Evolutionary conservation across 805 yeast species (phyloP), one percentile per base, ranked within the genome.

Genomic region (Candida ficus): DNA sequence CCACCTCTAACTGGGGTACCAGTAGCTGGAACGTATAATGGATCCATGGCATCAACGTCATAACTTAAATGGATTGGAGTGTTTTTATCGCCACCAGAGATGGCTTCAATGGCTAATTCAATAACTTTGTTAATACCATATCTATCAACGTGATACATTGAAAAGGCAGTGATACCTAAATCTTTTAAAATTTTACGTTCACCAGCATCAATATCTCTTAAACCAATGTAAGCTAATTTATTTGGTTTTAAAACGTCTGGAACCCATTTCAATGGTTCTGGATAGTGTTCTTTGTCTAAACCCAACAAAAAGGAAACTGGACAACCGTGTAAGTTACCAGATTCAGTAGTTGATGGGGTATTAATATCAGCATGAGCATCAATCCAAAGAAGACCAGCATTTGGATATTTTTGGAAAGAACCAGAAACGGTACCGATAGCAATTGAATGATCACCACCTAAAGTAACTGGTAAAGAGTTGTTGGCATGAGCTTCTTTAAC

Each of bases 1-100:
- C 99, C 99, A 49, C 98, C 98, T 61, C 95, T 80, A 13, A 91
- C 99, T 32, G 97, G 91, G 1, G 99, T 93, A 40, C 99, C 99
- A 1, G 99, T 91, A 29, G 97, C 95, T 16, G 96, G 97, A 12
- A 93, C 96, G 58, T 71, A 89, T 46, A 79, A 73, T 35, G 98
- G 98, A 64, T 91, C 99, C 43, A 93, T 82, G 32, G 97, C 97
- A 64, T 91, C 99, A 33, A 91, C 97, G 59, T 91, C 99, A 60
- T 90, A 91, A 21, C 95, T 83, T 49, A 93, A 66, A 68, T 91
- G 96, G 47, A 93, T 73, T 37, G 99, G 98, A 35, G 51, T 50
- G 12, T 73, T 67, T 17, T 78, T 73, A 40, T 76, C 95, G 63
- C 84, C 84, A 7, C 22, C 17, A 18, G 39, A 37, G 52, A 93